These are phyloP conservation scores for Fraxinus quadrangulata DNA, from an alignment of 257 asterid species.

Conservation along the genomic window DNA sequence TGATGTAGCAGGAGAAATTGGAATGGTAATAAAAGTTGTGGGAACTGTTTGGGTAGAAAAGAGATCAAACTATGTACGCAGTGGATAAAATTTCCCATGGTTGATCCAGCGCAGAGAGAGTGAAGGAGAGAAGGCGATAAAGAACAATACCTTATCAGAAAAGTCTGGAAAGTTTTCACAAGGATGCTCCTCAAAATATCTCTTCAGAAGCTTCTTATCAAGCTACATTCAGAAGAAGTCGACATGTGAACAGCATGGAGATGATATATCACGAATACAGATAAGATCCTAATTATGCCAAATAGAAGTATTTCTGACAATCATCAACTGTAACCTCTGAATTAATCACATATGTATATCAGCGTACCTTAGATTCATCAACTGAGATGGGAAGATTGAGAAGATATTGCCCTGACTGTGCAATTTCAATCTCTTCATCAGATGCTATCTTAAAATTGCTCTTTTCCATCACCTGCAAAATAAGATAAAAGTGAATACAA, in stretches of 20 bases:
- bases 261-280: background rate
- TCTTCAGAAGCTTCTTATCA: conserved; percentile 77
- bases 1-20: conserved; percentile 7
- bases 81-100: background rate
- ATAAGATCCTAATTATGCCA: background rate
- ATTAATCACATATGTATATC: conserved; percentile 2
- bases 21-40: background rate
- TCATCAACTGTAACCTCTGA: background rate
- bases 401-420: conserved; percentile 91
- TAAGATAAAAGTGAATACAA: background rate
- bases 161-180: conserved; percentile 82
- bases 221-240: conserved; percentile 60
- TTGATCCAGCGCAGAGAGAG: background rate
- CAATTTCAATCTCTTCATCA: conserved; percentile 84
- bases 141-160: conserved; percentile 74
- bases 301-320: background rate
- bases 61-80: background rate
- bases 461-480: conserved; percentile 76
- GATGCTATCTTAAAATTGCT: conserved; percentile 91
- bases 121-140: conserved; percentile 1
- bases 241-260: conserved; percentile 22
- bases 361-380: conserved; percentile 84
- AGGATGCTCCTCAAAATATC: conserved; percentile 70
- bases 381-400: conserved; percentile 92
- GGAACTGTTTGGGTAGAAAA: background rate